phyloP scores from a whole-genome alignment of 164 flowering plant genomes.

The Pachysandra terminalis region DNA sequence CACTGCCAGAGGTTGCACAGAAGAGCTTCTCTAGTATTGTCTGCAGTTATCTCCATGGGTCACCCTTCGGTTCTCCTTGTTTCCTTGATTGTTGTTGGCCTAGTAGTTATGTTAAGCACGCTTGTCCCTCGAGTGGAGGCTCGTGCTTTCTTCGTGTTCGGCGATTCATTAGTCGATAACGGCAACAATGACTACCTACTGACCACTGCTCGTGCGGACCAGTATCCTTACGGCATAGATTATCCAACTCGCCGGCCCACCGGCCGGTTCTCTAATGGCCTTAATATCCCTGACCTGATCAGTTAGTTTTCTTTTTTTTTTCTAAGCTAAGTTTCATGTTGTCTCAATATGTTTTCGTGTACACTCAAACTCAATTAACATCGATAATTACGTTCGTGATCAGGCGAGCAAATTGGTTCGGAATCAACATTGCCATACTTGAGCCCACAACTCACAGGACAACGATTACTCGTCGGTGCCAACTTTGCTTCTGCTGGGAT shows the following conservation, averaged over 20 bases:
- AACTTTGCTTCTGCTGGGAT: conserved; percentile 92
- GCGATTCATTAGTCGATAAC: conserved; percentile 76
- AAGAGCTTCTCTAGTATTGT: not conserved
- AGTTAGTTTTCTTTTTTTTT: conserved; percentile 26
- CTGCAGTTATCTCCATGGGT: conserved; percentile 5
- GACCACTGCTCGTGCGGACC: conserved; percentile 77
- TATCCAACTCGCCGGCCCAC: conserved; percentile 62
- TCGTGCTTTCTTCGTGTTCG: no score
- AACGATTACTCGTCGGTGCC: conserved; percentile 64
- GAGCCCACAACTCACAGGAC: conserved; percentile 54
- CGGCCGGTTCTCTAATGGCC: conserved; percentile 87
- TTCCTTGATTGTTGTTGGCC: conserved; percentile 4
- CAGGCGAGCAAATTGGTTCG: conserved; percentile 55
- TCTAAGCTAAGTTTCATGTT: not conserved
- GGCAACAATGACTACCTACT: conserved; percentile 76
- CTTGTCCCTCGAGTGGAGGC: conserved; percentile 20
- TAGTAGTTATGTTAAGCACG: not conserved
- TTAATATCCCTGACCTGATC: conserved; percentile 72
- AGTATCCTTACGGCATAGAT: conserved; percentile 78
- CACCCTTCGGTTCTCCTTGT: not conserved
- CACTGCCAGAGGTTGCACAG: not conserved
- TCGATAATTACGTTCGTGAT: not conserved
- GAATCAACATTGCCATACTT: conserved; percentile 62
- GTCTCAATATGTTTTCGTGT: no score
- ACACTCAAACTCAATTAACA: no score